These are phyloP conservation scores for Grosmannia penicillata DNA, from an alignment of 2,329 filamentous ascomycete species.

Conservation along the genomic window DNA sequence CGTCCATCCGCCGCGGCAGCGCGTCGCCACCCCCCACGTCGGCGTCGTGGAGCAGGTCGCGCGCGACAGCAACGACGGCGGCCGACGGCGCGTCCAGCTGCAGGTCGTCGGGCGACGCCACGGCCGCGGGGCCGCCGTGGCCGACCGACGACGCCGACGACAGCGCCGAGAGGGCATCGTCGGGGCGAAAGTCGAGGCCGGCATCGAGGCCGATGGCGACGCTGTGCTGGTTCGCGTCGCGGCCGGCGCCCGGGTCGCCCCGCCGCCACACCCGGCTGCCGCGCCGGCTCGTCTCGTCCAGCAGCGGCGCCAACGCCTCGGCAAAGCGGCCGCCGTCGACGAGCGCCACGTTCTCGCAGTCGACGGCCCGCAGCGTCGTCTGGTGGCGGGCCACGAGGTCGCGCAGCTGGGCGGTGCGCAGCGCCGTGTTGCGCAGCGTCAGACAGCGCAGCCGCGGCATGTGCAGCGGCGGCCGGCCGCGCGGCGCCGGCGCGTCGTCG, in stretches of 20 bases:
- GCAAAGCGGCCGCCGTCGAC: slow-evolving; percentile 61
- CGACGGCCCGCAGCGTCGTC: slow-evolving; percentile 56
- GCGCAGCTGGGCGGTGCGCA: slow-evolving; percentile 57
- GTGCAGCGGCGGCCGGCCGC: slow-evolving; percentile 38
- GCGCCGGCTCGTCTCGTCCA: slow-evolving; percentile 27
- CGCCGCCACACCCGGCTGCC: slow-evolving; percentile 26
- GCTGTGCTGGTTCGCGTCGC: too few relatives aligned
- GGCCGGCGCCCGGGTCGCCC: too few relatives aligned
- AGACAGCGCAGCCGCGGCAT: slow-evolving; percentile 57
- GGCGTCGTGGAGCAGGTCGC: slow-evolving; percentile 30
- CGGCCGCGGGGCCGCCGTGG: not conserved
- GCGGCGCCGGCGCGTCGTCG: slow-evolving; percentile 42
- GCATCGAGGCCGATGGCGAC: too few relatives aligned
- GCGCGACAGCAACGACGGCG: slow-evolving; percentile 37
- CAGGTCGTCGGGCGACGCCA: slow-evolving; percentile 15
- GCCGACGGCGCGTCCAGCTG: slow-evolving; percentile 33
- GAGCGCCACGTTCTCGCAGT: slow-evolving; percentile 63
- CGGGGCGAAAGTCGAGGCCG: slow-evolving; percentile 4
- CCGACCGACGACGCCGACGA: slow-evolving; percentile 3
- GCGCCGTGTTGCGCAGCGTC: slow-evolving; percentile 55
- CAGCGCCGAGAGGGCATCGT: slow-evolving; percentile 1
- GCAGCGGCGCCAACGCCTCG: slow-evolving; percentile 62
- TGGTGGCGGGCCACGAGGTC: slow-evolving; percentile 54
- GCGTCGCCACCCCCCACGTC: slow-evolving; percentile 23
- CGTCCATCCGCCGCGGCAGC: not conserved